Evolutionary conservation across 257 asterid species (phyloP), one percentile per base, ranked within the genome.

Genomic region (Ilex asprella): DNA sequence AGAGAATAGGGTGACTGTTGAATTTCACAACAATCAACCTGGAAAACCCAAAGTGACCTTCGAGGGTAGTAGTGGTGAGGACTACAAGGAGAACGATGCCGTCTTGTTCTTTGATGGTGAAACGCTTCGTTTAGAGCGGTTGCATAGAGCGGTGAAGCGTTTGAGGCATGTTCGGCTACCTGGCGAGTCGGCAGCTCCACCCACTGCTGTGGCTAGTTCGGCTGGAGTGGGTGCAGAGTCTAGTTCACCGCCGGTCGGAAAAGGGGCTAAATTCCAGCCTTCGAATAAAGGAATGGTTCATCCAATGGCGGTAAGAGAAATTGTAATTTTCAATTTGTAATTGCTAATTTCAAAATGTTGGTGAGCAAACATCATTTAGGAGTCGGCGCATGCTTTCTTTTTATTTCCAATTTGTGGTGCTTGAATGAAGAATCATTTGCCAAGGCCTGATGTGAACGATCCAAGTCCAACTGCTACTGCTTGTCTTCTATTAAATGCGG

Each of bases 131-230:
- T 78, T 93, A 70, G 99, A 93, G 78, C 78, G 91, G 56, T 77
- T 93, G 73, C 97, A 93, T 73, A 83, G 92, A 65, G 94, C 92
- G 39, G 99, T 93, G 13, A 93, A 93, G 83, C 77, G 97, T 59
- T 71, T 93, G 72, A 87, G 92, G 75, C 95, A 87, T 84, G 76
- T 85, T 43, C 73, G 97, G 68, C 80, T 65, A 73, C 78, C 77
- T 49, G 92, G 99, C 31, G 99, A 93, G 44, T 82, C 96, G 3
- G 64, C 77, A 12, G 76, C 82, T 16, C 60, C 81, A 2, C 74
- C 62, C 2, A 75, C 75, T 43, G 64, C 82, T 7, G 71, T 73
- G 16, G 61, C 73, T 66, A 68, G 75, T 47, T 75, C 67, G 44
- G 64, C 83, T 50, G 89, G 78, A 32, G 59, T 30, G 1, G 56